Base-by-base conservation (phyloP, 306 rosid genomes). In the Styphnolobium japonicum region DNA sequence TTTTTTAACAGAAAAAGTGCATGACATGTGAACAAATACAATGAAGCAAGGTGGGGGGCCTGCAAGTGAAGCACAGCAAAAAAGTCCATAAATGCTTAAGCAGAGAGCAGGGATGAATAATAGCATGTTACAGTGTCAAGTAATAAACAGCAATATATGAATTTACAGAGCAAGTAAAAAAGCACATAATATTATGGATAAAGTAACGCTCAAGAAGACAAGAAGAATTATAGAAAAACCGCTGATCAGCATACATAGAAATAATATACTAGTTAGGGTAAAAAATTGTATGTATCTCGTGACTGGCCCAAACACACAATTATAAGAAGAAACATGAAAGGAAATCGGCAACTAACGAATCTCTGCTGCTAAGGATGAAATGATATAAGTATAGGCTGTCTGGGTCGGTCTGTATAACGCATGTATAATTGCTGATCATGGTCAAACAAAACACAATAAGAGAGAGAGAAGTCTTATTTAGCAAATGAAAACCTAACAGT, bases 1-100 rank as follows among this genome's bases (percentile, higher is more conserved):
- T 82, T 64, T n/a, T 71, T 83, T 49, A 81, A 72, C 60, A 82
- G 78, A n/a, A 74, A 71, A 67, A 78, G 65, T 23, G 86, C 86
- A 87, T 68, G 85, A 85, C 88, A 90, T 83, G 83, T 86, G n/a
- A n/a, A n/a, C n/a, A n/a, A n/a, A 91, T 84, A 74, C 72, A 48
- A 74, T 56, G 51, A 78, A 15, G 34, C 57, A 36, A 49, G 21
- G 19, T 18, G 21, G 58, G 12, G 36, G 23, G 67, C 49, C 81
- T 83, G 89, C 62, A 80, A 66, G 75, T 15, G 71, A 57, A 74
- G 21, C 40, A 39, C 55, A 78, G 29, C 19, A 12, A 70, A 67
- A 72, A 16, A 31, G 5, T 42, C 73, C 8, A 42, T 65, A 57
- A 40, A 53, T 43, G 15, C 12, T 16, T 15, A 46, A 25, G 18